Evolutionary conservation across 2,329 filamentous ascomycete genomes (phyloP).

Genomic region (Pseudogymnoascus verrucosus): DNA sequence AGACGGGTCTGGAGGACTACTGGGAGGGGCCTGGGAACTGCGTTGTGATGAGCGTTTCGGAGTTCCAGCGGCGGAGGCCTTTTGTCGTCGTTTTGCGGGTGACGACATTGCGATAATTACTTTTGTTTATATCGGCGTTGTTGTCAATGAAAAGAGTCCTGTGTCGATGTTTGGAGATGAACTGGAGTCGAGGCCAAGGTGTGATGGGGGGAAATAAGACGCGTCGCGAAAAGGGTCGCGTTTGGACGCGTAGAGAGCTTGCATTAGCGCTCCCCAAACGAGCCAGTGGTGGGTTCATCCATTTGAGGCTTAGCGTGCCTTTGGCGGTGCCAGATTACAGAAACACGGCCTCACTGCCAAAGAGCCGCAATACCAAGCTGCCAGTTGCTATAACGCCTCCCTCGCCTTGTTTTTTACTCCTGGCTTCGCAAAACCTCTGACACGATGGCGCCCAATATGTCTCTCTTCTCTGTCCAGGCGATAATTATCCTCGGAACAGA

Average conservation of each 20-base stretch:
- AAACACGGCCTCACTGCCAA: constrained; percentile 7
- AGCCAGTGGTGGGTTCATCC: not conserved
- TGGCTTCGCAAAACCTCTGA: not conserved
- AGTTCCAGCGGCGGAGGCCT: constrained; percentile 46
- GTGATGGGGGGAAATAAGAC: constrained; percentile 2
- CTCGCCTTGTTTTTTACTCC: not conserved
- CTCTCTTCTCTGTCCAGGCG: constrained; percentile 68
- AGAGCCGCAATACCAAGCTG: constrained; percentile 6
- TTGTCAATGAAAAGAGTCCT: not conserved
- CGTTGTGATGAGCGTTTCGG: constrained; percentile 50
- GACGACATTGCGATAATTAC: constrained; percentile 49
- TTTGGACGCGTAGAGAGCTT: constrained; percentile 7
- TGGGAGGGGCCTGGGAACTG: constrained; percentile 46
- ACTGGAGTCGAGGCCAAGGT: not conserved
- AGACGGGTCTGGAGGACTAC: constrained; percentile 35
- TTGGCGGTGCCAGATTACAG: constrained; percentile 9
- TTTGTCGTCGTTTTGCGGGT: constrained; percentile 47
- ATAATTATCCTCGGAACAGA: constrained; percentile 74
- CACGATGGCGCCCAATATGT: constrained; percentile 64
- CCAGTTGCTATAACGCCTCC: not conserved
- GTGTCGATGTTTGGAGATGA: constrained; percentile 3
- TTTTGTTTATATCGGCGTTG: constrained; percentile 9
- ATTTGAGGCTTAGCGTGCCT: not conserved
- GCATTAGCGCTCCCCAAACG: constrained; percentile 6
- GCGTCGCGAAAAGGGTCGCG: constrained; percentile 9